Percentiles rank a stretch among this genome's conserved stretches.
Conservation (phyloP, 139 green algal species). For the Chlamydomonas urium region DNA sequence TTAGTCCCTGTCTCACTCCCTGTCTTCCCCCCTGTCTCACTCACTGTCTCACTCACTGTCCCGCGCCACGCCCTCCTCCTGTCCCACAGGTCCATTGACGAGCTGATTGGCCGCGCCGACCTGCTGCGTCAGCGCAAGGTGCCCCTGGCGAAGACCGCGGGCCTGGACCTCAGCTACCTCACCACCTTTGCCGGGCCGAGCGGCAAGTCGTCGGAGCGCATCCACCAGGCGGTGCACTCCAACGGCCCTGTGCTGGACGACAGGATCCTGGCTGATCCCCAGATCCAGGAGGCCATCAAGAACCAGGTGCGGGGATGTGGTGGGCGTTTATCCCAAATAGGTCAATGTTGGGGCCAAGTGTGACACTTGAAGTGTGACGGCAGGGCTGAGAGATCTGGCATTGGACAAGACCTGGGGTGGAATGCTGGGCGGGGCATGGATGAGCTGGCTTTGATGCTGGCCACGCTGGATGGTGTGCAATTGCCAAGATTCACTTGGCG, state of each 20-base stretch:
- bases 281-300: slow-evolving; percentile 54
- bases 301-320: slow-evolving; percentile 21
- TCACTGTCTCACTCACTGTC: too few species aligned
- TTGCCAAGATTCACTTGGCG: too few species aligned
- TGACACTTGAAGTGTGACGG: too few species aligned
- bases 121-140: slow-evolving; percentile 59
- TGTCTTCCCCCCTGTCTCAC: too few species aligned
- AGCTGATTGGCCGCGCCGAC: slow-evolving; percentile 87
- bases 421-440: too few species aligned
- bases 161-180: slow-evolving; percentile 92
- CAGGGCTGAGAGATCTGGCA: too few species aligned
- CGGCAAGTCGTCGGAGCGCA: slow-evolving; percentile 37
- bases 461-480: too few species aligned
- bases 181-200: slow-evolving; percentile 66
- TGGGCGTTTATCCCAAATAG: not conserved
- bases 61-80: too few species aligned
- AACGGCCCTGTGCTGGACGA: slow-evolving; percentile 90
- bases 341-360: too few species aligned
- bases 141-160: slow-evolving; percentile 81
- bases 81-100: slow-evolving; percentile 79
- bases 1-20: too few species aligned
- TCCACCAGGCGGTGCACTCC: slow-evolving; percentile 54
- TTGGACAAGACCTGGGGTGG: too few species aligned
- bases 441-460: too few species aligned
- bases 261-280: slow-evolving; percentile 79